Evolutionary conservation across 1,139 yeast genomes (phyloP).

Genomic region (Sugiyamaella japonica): DNA sequence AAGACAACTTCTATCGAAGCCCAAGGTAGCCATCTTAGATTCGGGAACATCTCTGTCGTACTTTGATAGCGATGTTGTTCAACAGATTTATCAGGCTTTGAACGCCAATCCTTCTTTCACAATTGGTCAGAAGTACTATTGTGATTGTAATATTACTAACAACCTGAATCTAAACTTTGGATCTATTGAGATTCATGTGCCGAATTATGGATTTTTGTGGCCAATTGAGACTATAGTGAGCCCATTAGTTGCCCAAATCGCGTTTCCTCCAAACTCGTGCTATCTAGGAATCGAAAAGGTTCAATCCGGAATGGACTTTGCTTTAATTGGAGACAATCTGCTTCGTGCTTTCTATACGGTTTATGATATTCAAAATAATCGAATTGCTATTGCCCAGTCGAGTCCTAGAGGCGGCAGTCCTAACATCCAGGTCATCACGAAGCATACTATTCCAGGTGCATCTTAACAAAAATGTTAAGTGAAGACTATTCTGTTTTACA

Average conservation of each 20-base stretch:
- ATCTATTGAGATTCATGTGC: constrained; percentile 50
- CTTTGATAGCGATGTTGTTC: constrained; percentile 48
- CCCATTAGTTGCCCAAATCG: constrained; percentile 35
- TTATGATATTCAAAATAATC: constrained; percentile 53
- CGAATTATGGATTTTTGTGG: constrained; percentile 48
- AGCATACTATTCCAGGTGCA: constrained; percentile 32
- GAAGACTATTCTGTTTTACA: too few species aligned
- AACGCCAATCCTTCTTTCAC: constrained; percentile 43
- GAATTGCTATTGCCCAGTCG: constrained; percentile 56
- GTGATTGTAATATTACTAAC: constrained; percentile 42
- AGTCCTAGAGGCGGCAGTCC: constrained; percentile 31
- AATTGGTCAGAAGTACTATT: constrained; percentile 40
- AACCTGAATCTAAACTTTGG: constrained; percentile 52
- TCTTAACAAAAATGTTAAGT: not conserved
- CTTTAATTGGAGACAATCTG: constrained; percentile 52
- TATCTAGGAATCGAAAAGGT: constrained; percentile 39
- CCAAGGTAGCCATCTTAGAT: constrained; percentile 55
- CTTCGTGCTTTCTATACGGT: constrained; percentile 56
- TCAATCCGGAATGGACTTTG: constrained; percentile 36
- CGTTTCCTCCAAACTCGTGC: constrained; percentile 43
- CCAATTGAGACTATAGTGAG: constrained; percentile 40
- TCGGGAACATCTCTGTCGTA: constrained; percentile 67
- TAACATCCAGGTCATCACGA: constrained; percentile 36
- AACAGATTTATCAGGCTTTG: constrained; percentile 34
- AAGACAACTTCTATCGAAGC: constrained; percentile 36